Base-by-base conservation (phyloP, 192 early-diverging fungal genomes). In the Backusella tarrabulga region DNA sequence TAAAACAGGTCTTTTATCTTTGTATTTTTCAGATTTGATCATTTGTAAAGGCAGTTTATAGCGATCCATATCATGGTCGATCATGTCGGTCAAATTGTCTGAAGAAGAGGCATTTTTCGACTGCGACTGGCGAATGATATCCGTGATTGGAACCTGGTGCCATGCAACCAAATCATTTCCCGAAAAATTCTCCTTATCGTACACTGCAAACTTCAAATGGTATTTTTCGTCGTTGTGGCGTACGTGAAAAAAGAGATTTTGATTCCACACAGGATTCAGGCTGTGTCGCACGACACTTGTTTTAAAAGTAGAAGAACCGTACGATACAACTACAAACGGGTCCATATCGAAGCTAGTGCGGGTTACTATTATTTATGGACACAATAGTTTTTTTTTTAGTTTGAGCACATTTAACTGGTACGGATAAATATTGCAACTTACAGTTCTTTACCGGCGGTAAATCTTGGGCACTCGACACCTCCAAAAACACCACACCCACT, bases 251-350 rank as follows among this genome's bases (percentile, higher is more conserved):
- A 88, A 90, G 32, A 92, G 82, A 42, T 89, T 91, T 77, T 93
- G 92, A 46, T 92, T 89, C 94, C 94, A 95, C 36, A 79, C 79
- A 1, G 94, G 94, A 71, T 91, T 89, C 7, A 92, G 84, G 23
- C 84, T 89, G 75, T 94, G 92, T 17, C 88, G 83, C 40, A 93
- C 80, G 0, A 85, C 83, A 34, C 88, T 80, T 4, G 93, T 94
- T 40, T 92, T 80, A 76, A 92, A 95, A 5, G 92, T 95, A 21
- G 88, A 86, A 36, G 85, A 81, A 17, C 89, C 87, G 81, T 90
- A 93, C 4, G 92, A 90, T 17, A 95, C 85, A 36, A 94, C 83
- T 6, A 92, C 93, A 84, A 94, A 95, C 0, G 94, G 93, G 79
- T 95, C 93, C 87, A 93, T 94, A 79, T 94, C 90, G 75, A 90